Percentiles rank a stretch among this genome's conserved stretches.
Conservation (phyloP, 768 basidiomycete species). For the Rhodocollybia butyracea region DNA sequence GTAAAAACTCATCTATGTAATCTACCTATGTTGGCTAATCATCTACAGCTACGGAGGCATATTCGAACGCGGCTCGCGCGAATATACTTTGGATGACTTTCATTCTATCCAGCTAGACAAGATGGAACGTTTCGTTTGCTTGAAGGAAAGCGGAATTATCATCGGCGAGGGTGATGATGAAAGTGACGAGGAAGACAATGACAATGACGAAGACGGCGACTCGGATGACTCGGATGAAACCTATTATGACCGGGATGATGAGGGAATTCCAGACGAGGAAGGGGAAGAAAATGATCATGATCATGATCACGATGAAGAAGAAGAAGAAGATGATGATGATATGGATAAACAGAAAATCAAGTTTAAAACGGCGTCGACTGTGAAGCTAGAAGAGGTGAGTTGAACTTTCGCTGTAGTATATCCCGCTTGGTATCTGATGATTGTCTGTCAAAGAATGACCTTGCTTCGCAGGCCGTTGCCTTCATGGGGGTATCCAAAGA, state of each 20-base stretch:
- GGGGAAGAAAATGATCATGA: conserved; percentile 13
- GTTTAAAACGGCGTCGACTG: conserved; percentile 14
- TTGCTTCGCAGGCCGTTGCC: conserved; percentile 32
- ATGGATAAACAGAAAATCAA: conserved; percentile 15
- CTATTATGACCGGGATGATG: conserved; percentile 31
- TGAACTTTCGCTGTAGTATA: neutral
- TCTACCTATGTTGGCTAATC: too few relatives aligned
- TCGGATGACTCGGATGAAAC: conserved; percentile 47
- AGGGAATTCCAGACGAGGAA: conserved; percentile 20
- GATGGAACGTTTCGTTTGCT: conserved; percentile 71
- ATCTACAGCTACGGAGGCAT: conserved; percentile 92
- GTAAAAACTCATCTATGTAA: conserved; percentile 36
- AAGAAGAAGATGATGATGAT: conserved; percentile 22
- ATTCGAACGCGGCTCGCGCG: conserved; percentile 74
- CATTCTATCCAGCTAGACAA: conserved; percentile 79
- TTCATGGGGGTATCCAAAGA: conserved; percentile 66
- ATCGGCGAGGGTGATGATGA: conserved; percentile 62
- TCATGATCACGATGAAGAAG: conserved; percentile 18
- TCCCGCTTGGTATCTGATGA: neutral
- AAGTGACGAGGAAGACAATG: conserved; percentile 60
- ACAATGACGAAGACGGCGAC: conserved; percentile 55
- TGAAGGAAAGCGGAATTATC: conserved; percentile 62
- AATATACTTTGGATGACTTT: conserved; percentile 91
- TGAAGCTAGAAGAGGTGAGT: neutral
- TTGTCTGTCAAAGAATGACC: conserved; percentile 22